A percentile compares a stretch with the other conserved stretches of the same genome.
Conservation (phyloP, 306 rosid genomes). For the Senna tora region DNA sequence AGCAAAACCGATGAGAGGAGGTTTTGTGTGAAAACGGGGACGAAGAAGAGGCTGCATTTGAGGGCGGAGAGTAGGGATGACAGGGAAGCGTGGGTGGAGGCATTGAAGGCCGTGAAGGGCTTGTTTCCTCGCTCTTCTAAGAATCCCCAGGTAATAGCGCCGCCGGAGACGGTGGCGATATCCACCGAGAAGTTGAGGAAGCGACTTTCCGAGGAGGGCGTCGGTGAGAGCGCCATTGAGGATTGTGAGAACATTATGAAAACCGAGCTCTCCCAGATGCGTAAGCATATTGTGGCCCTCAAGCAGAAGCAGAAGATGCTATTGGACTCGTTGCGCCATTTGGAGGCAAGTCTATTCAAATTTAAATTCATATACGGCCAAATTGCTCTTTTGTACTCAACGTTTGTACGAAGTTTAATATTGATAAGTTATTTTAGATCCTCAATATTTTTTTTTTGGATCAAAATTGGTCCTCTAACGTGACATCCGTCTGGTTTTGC, state of each 20-base stretch:
- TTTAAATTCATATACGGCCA: no score
- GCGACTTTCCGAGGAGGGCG: slow-evolving; percentile 60
- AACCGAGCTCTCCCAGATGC: slow-evolving; percentile 60
- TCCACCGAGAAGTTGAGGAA: slow-evolving; percentile 63
- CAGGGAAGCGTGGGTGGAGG: slow-evolving; percentile 38
- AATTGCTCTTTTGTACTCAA: no score
- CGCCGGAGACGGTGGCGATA: slow-evolving; percentile 46
- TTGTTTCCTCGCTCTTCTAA: slow-evolving; percentile 65
- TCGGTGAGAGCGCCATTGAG: slow-evolving; percentile 55
- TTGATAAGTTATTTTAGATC: no score
- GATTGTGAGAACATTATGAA: slow-evolving; percentile 72
- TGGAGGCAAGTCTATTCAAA: slow-evolving; percentile 64
- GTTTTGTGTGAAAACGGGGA: slow-evolving; percentile 38
- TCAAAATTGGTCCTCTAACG: no score
- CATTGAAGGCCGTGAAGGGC: slow-evolving; percentile 45
- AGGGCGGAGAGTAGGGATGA: slow-evolving; percentile 41
- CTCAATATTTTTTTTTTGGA: no score
- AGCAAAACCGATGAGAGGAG: slow-evolving; percentile 39
- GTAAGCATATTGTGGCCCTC: slow-evolving; percentile 58
- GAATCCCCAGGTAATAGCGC: slow-evolving; percentile 62
- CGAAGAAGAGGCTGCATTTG: slow-evolving; percentile 45
- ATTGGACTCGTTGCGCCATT: slow-evolving; percentile 60
- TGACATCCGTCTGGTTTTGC: no score
- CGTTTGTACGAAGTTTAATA: no score
- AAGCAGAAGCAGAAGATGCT: slow-evolving; percentile 68